A percentile compares a stretch with the other conserved stretches of the same genome.
phyloP scores from a whole-genome alignment of 345 rosid species.

The Anacardium occidentale region DNA sequence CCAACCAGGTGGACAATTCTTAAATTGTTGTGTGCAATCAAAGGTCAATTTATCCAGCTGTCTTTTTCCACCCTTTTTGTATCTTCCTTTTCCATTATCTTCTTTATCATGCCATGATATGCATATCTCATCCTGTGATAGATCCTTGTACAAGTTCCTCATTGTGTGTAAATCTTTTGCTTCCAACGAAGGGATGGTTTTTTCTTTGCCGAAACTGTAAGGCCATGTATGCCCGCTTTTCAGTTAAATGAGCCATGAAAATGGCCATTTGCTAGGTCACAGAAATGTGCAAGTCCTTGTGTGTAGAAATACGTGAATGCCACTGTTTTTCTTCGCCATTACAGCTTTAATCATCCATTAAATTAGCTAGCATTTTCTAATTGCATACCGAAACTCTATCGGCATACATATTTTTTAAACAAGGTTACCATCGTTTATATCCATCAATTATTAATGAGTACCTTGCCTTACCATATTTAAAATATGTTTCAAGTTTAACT shows the following conservation, averaged over 20 bases:
- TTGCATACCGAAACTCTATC: background rate
- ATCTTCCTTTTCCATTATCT: background rate
- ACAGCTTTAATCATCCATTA: background rate
- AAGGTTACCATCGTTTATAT: too few species aligned
- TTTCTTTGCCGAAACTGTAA: conserved; percentile 10
- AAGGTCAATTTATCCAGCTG: conserved; percentile 11
- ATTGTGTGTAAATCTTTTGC: conserved; percentile 19
- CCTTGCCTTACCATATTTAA: too few species aligned
- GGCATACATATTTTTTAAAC: background rate
- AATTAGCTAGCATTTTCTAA: background rate
- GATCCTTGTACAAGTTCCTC: conserved; percentile 17
- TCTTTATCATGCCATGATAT: background rate
- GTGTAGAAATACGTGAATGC: background rate
- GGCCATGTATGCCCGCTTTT: background rate
- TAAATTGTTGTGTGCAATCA: conserved; percentile 20
- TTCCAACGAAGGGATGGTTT: conserved; percentile 16
- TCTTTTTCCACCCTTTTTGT: background rate
- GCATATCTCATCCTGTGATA: background rate
- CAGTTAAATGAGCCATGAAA: background rate
- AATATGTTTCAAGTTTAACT: too few species aligned
- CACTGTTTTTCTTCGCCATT: background rate
- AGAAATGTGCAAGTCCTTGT: background rate
- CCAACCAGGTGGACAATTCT: conserved; percentile 22
- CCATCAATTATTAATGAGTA: too few species aligned
- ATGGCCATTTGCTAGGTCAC: background rate